A percentile compares a stretch with the other conserved stretches of the same genome.
Evolutionary conservation across 2,329 filamentous ascomycete genomes (phyloP).

Genomic region (Phyllosticta citribraziliensis): DNA sequence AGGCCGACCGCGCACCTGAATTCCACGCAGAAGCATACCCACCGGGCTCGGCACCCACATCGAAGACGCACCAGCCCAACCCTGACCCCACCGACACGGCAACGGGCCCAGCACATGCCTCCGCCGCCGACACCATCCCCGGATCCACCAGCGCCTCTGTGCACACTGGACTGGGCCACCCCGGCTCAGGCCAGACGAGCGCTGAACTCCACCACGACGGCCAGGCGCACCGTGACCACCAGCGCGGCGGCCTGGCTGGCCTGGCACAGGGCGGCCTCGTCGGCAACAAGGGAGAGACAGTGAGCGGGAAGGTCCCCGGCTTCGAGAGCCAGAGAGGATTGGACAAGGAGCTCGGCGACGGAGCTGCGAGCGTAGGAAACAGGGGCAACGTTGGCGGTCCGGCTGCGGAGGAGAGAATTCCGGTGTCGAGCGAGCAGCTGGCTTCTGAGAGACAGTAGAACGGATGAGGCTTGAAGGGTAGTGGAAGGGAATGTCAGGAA

Average conservation of each 20-base stretch:
- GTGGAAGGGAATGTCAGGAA: not conserved
- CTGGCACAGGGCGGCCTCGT: slow-evolving; percentile 25
- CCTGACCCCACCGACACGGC: slow-evolving; percentile 32
- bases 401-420: slow-evolving; percentile 26
- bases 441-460: slow-evolving; percentile 15
- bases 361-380: slow-evolving; percentile 18
- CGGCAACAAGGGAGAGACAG: slow-evolving; percentile 12
- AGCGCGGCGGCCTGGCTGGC: slow-evolving; percentile 34
- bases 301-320: slow-evolving; percentile 25
- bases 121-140: slow-evolving; percentile 36
- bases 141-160: slow-evolving; percentile 46
- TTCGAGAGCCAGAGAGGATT: slow-evolving; percentile 29
- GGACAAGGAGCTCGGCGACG: slow-evolving; percentile 22
- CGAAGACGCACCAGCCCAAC: slow-evolving; percentile 37
- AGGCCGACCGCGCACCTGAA: slow-evolving; percentile 50
- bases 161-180: slow-evolving; percentile 44
- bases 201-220: slow-evolving; percentile 40
- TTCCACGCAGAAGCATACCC: slow-evolving; percentile 54
- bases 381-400: slow-evolving; percentile 23
- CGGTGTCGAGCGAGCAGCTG: slow-evolving; percentile 20
- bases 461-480: not conserved
- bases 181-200: slow-evolving; percentile 39
- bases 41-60: slow-evolving; percentile 52
- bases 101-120: slow-evolving; percentile 22
- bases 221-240: slow-evolving; percentile 31